Conservation (phyloP, 2,329 filamentous ascomycete species). For the Corniculantispora saksenae region DNA sequence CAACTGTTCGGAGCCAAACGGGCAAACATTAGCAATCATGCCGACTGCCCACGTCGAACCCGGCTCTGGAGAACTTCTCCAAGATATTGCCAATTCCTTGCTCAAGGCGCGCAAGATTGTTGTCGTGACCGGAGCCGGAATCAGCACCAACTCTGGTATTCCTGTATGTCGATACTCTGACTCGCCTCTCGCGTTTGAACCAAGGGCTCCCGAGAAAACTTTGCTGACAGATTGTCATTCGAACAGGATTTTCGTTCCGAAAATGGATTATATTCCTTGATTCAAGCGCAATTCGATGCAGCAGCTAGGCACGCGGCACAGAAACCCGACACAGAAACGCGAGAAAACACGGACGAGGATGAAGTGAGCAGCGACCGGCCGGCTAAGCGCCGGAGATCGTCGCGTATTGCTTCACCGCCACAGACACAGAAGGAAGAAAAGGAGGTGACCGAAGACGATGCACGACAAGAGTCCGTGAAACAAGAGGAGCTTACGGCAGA, state of each 20-base stretch:
- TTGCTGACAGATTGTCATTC: slow-evolving; percentile 21
- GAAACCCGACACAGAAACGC: slow-evolving; percentile 26
- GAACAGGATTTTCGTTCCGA: slow-evolving; percentile 69
- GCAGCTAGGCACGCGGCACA: slow-evolving; percentile 41
- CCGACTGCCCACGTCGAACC: slow-evolving; percentile 58
- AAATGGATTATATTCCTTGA: slow-evolving; percentile 71
- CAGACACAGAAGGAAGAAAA: neutral
- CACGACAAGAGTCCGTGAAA: neutral
- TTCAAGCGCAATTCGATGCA: slow-evolving; percentile 66
- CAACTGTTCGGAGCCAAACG: neutral
- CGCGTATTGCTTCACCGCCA: neutral
- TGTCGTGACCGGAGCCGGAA: slow-evolving; percentile 71
- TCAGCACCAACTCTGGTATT: slow-evolving; percentile 75
- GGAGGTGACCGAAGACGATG: neutral
- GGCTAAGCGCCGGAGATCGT: slow-evolving; percentile 20
- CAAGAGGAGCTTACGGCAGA: neutral
- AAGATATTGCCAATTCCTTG: slow-evolving; percentile 64
- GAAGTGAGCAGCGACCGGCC: neutral
- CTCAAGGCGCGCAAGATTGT: slow-evolving; percentile 69
- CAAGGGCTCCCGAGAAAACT: neutral
- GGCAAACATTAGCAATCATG: slow-evolving; percentile 44
- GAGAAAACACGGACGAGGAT: slow-evolving; percentile 29
- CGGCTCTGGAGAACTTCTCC: slow-evolving; percentile 55
- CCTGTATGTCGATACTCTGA: slow-evolving; percentile 49
- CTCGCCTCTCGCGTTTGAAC: neutral